Evolutionary conservation across 768 basidiomycete species (phyloP).

Genomic region (Cystobasidiopsis lactophilus): DNA sequence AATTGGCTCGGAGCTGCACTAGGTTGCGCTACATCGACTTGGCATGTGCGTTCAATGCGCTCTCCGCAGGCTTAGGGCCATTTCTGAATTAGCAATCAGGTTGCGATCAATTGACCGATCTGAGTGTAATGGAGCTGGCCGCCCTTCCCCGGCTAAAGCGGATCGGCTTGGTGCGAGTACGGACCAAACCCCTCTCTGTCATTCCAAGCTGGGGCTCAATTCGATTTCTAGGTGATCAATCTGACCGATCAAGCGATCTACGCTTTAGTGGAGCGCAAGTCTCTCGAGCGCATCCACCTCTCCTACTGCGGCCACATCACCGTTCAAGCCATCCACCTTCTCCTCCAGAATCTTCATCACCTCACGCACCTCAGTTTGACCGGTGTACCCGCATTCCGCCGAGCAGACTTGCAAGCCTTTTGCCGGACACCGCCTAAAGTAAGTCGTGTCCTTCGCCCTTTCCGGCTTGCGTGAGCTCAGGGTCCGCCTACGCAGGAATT

Average conservation of each 20-base stretch:
- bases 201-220: not conserved
- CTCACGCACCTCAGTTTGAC: constrained; percentile 88
- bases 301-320: constrained; percentile 93
- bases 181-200: constrained; percentile 2
- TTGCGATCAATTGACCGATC: constrained; percentile 68
- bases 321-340: constrained; percentile 70
- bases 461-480: not conserved
- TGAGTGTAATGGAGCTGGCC: constrained; percentile 73
- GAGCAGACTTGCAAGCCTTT: constrained; percentile 63
- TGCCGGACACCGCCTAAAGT: constrained; percentile 74
- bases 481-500: constrained; percentile 43
- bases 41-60: constrained; percentile 43
- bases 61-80: constrained; percentile 2
- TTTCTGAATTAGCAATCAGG: constrained; percentile 30
- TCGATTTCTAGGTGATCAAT: constrained; percentile 36
- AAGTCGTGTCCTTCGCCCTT: too few relatives aligned
- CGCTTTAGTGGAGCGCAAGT: constrained; percentile 59
- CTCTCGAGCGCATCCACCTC: constrained; percentile 83
- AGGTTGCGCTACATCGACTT: constrained; percentile 86
- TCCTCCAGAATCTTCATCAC: constrained; percentile 68
- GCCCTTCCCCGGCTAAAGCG: constrained; percentile 67
- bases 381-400: constrained; percentile 80
- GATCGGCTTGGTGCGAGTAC: constrained; percentile 71
- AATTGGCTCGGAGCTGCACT: constrained; percentile 65
- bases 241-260: constrained; percentile 86